Evolutionary conservation across 257 asterid genomes (phyloP).

Genomic region (Phtheirospermum japonicum): DNA sequence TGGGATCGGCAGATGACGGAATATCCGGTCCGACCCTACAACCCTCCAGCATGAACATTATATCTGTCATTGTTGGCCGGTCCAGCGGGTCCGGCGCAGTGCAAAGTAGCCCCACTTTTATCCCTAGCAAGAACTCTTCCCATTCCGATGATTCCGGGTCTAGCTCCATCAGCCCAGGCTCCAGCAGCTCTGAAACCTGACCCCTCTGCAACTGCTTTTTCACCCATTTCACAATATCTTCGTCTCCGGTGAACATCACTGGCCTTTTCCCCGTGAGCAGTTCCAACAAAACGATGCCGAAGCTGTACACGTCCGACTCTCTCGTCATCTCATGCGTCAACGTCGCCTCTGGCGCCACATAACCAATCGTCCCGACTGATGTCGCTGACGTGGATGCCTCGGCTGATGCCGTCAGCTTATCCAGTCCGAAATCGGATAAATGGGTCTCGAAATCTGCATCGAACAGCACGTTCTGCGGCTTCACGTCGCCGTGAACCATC

Average conservation of each 20-base stretch:
- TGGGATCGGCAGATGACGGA: constrained; percentile 60
- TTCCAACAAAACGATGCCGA: constrained; percentile 64
- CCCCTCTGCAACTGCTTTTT: constrained; percentile 67
- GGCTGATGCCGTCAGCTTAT: constrained; percentile 42
- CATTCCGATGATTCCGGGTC: constrained; percentile 84
- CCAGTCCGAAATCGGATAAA: constrained; percentile 61
- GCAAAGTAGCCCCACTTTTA: constrained; percentile 76
- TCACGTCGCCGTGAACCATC: constrained; percentile 62
- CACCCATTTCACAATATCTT: constrained; percentile 76
- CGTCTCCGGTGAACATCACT: constrained; percentile 63
- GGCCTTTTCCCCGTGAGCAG: constrained; percentile 71
- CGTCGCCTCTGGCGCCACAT: constrained; percentile 53
- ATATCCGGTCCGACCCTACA: constrained; percentile 70
- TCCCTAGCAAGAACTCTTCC: constrained; percentile 78
- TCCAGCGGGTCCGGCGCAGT: constrained; percentile 63
- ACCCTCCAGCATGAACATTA: constrained; percentile 78
- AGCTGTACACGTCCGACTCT: constrained; percentile 67
- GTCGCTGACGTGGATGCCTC: constrained; percentile 54
- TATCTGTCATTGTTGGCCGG: constrained; percentile 69
- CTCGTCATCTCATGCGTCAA: constrained; percentile 43
- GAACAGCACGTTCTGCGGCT: constrained; percentile 64
- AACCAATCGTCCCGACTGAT: constrained; percentile 59
- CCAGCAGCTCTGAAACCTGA: constrained; percentile 63
- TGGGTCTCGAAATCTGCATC: constrained; percentile 85
- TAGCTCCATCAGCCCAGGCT: constrained; percentile 68